Evolutionary conservation across 768 basidiomycete species (phyloP).

Genomic region (Boletus fagicola): DNA sequence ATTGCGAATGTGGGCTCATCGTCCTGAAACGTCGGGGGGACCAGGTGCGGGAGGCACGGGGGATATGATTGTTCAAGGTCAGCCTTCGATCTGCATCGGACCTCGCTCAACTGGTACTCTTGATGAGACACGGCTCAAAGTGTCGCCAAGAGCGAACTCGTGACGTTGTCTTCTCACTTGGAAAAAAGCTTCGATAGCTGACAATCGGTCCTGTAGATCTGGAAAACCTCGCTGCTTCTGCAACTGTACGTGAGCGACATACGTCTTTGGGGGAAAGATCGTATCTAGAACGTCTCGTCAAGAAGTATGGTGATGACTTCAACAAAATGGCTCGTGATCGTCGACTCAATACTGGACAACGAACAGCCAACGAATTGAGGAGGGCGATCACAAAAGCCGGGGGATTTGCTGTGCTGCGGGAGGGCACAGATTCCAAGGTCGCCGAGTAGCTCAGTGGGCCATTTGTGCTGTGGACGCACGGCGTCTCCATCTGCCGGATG

Average conservation of each 20-base stretch:
- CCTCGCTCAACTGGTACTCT: neutral
- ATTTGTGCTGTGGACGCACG: slow-evolving; percentile 3
- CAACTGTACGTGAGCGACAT: slow-evolving; percentile 52
- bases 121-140: neutral
- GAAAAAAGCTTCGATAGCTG: slow-evolving; percentile 5
- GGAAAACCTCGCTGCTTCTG: slow-evolving; percentile 56
- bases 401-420: slow-evolving; percentile 34
- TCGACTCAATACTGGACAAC: slow-evolving; percentile 78
- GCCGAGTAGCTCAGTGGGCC: slow-evolving; percentile 1
- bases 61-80: slow-evolving; percentile 33
- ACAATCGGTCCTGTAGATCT: slow-evolving; percentile 47
- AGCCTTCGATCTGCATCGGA: slow-evolving; percentile 18
- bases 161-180: slow-evolving; percentile 1
- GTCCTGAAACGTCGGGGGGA: neutral
- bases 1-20: slow-evolving; percentile 18
- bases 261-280: slow-evolving; percentile 65
- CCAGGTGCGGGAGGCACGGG: neutral
- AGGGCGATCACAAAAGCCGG: slow-evolving; percentile 61
- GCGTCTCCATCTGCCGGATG: slow-evolving; percentile 13
- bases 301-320: slow-evolving; percentile 68
- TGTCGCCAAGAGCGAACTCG: slow-evolving; percentile 1
- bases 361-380: slow-evolving; percentile 75
- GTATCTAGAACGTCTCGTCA: slow-evolving; percentile 65
- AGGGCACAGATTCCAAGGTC: neutral
- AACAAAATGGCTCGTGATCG: slow-evolving; percentile 77